Percentiles rank a stretch among this genome's conserved stretches.
phyloP scores from a whole-genome alignment of 768 basidiomycete species.

The Amanita polypyramis region DNA sequence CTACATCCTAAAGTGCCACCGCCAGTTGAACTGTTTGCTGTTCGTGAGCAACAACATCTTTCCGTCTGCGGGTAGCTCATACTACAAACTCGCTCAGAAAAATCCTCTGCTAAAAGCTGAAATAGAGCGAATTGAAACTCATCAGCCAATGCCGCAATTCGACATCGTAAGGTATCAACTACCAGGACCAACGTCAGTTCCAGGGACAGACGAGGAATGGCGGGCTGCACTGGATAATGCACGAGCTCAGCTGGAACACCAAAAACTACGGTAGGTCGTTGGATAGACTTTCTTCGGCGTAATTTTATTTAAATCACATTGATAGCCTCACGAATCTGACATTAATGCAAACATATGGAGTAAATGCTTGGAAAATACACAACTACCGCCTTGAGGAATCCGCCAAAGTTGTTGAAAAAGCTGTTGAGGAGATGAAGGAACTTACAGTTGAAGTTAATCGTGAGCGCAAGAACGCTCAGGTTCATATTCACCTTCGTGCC shows the following conservation, averaged over 20 bases:
- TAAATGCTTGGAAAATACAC: conserved; percentile 87
- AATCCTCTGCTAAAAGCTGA: conserved; percentile 64
- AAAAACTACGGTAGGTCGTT: conserved; percentile 51
- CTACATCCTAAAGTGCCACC: conserved; percentile 70
- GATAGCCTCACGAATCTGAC: conserved; percentile 73
- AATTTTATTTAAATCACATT: conserved; percentile 8
- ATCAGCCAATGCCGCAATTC: conserved; percentile 52
- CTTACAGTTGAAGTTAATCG: conserved; percentile 80
- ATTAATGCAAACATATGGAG: conserved; percentile 75
- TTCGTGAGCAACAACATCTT: conserved; percentile 31
- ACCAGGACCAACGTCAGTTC: conserved; percentile 50
- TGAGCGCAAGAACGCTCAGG: conserved; percentile 80
- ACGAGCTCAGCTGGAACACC: conserved; percentile 77
- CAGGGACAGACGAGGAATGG: conserved; percentile 72
- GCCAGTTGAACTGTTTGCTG: conserved; percentile 54
- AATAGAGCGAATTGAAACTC: conserved; percentile 61
- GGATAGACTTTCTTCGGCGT: not conserved
- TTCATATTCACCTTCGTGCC: conserved; percentile 18
- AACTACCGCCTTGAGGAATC: conserved; percentile 81
- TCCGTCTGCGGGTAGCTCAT: not conserved
- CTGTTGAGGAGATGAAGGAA: conserved; percentile 70
- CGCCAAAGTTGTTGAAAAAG: conserved; percentile 58
- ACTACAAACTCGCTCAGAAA: conserved; percentile 31
- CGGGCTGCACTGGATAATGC: conserved; percentile 64
- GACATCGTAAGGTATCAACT: conserved; percentile 69